Evolutionary conservation across 164 flowering plant species (phyloP).

Genomic region (Tetracentron sinense): DNA sequence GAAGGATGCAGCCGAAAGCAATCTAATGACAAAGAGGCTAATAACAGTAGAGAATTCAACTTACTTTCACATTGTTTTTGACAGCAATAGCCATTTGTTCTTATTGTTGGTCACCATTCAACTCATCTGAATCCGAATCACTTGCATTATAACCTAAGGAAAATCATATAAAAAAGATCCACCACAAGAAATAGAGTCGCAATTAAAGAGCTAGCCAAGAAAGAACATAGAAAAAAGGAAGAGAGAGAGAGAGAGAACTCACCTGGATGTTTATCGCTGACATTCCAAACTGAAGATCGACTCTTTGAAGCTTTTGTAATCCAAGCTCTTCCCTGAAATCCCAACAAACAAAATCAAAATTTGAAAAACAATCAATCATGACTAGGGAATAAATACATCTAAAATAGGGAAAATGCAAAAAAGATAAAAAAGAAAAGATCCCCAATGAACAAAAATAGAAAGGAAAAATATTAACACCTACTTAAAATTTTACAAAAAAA

Average conservation of each 20-base stretch:
- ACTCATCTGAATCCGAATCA: conserved; percentile 72
- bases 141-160: conserved; percentile 64
- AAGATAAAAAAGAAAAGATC: no score
- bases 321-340: conserved; percentile 70
- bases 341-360: neutral
- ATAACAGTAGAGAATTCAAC: conserved; percentile 20
- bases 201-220: neutral
- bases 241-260: neutral
- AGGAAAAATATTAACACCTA: neutral
- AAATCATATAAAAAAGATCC: conserved; percentile 3
- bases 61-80: conserved; percentile 18
- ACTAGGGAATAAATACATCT: neutral
- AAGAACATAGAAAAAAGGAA: no score
- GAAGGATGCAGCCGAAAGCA: no score
- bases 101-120: conserved; percentile 24
- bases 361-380: neutral
- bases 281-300: conserved; percentile 73
- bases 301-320: conserved; percentile 62
- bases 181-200: conserved; percentile 1
- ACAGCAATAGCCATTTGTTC: neutral
- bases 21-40: no score
- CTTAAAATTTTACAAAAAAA: neutral
- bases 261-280: conserved; percentile 76
- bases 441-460: neutral
- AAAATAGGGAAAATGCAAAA: no score